These are phyloP conservation scores for Pseudogymnoascus pannorum DNA, from an alignment of 2,329 filamentous ascomycete genomes.

Conservation along the genomic window DNA sequence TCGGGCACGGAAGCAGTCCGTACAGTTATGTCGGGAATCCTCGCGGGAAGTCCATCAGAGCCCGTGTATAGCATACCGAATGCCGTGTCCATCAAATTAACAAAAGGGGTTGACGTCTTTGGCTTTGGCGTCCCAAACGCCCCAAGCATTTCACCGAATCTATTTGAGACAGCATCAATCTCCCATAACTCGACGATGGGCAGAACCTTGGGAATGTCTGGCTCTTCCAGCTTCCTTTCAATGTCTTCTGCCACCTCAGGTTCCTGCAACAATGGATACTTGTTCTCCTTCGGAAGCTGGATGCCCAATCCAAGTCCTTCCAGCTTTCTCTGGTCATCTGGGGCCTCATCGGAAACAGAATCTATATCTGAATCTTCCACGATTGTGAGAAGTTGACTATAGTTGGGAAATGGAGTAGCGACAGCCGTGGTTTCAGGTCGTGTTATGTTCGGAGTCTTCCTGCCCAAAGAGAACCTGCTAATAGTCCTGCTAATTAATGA, in stretches of 20 bases:
- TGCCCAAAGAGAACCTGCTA: neutral
- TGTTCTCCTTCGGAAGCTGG: neutral
- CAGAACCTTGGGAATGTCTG: neutral
- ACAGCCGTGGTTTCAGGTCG: neutral
- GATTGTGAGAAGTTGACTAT: too few relatives aligned
- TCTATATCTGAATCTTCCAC: neutral
- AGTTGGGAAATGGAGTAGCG: neutral
- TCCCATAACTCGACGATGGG: neutral
- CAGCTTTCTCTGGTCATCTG: neutral
- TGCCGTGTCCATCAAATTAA: neutral
- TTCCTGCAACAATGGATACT: neutral
- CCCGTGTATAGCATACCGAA: neutral
- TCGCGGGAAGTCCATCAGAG: too few relatives aligned
- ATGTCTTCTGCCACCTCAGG: neutral
- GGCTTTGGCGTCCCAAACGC: neutral
- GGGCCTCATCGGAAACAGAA: neutral
- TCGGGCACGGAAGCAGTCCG: neutral
- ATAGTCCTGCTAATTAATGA: neutral
- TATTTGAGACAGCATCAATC: neutral
- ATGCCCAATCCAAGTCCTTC: neutral
- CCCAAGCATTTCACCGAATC: neutral
- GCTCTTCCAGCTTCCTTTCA: neutral
- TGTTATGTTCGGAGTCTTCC: neutral
- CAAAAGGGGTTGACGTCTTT: neutral
- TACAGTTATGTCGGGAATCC: neutral